These are phyloP conservation scores for Rhynchosporium graminicola DNA, from an alignment of 2,329 filamentous ascomycete genomes.

Conservation along the genomic window DNA sequence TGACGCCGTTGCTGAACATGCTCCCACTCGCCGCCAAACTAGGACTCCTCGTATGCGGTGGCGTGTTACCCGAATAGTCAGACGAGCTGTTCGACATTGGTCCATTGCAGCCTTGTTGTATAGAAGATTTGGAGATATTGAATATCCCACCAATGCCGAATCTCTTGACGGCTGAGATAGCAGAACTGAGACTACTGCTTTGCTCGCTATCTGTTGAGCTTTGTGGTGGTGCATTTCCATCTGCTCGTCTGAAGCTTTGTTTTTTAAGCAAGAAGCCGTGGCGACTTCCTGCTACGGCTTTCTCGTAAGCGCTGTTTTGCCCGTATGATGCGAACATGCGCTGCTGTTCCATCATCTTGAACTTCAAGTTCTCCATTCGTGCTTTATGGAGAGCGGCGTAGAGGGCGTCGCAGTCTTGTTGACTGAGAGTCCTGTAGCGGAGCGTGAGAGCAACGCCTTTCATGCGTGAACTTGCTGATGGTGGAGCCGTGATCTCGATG, in stretches of 20 bases:
- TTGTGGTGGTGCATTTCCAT: constrained; percentile 61
- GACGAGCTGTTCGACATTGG: constrained; percentile 38
- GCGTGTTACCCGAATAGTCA: constrained; percentile 54
- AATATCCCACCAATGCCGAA: constrained; percentile 75
- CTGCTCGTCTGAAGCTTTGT: constrained; percentile 48
- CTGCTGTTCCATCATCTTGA: constrained; percentile 67
- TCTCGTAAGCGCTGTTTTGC: constrained; percentile 47
- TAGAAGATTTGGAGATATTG: constrained; percentile 78
- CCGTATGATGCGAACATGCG: constrained; percentile 63
- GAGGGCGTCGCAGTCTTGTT: constrained; percentile 76
- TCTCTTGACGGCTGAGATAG: constrained; percentile 65
- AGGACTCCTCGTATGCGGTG: constrained; percentile 37
- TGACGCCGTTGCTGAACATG: constrained; percentile 43
- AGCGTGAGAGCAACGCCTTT: constrained; percentile 60
- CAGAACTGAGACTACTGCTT: constrained; percentile 72
- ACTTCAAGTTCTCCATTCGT: constrained; percentile 89
- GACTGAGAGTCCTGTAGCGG: constrained; percentile 77
- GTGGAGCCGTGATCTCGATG: constrained; percentile 88
- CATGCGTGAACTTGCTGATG: constrained; percentile 71
- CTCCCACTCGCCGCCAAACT: constrained; percentile 34
- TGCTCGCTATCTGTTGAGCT: constrained; percentile 63
- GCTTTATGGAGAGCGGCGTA: constrained; percentile 87
- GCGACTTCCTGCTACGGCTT: constrained; percentile 45
- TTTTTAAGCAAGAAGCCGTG: constrained; percentile 53
- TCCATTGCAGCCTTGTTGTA: constrained; percentile 52